Percentiles rank a stretch among this genome's conserved stretches.
These are phyloP conservation scores for Plicaturopsis crispa DNA, from an alignment of 768 basidiomycete species.

Conservation along the genomic window DNA sequence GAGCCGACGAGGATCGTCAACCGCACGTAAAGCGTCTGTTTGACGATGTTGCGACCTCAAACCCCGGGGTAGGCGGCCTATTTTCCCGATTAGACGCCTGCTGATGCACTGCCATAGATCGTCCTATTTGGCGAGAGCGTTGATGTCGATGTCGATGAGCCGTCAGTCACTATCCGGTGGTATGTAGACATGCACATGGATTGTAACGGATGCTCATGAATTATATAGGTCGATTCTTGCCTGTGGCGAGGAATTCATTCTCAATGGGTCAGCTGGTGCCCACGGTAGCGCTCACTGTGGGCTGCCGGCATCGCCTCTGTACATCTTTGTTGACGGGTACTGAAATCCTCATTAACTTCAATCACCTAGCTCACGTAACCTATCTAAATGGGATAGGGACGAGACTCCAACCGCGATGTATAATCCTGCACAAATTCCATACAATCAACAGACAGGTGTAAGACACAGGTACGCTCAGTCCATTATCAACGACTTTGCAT, in stretches of 20 bases:
- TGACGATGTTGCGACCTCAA: slow-evolving; percentile 28
- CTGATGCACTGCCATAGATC: slow-evolving; percentile 26
- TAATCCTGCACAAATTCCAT: slow-evolving; percentile 39
- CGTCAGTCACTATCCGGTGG: slow-evolving; percentile 49
- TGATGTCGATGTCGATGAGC: slow-evolving; percentile 53
- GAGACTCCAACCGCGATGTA: slow-evolving; percentile 30
- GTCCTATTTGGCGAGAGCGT: slow-evolving; percentile 50
- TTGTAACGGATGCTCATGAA: no score
- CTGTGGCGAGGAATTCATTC: slow-evolving; percentile 38
- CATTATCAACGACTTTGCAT: background rate
- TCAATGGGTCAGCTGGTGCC: slow-evolving; percentile 36
- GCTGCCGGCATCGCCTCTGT: slow-evolving; percentile 31
- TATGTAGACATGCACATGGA: no score
- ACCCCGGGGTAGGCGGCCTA: slow-evolving; percentile 35
- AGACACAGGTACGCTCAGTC: slow-evolving; percentile 29
- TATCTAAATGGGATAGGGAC: no score
- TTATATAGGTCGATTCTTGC: no score
- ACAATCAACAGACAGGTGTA: slow-evolving; percentile 28
- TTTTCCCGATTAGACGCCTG: background rate
- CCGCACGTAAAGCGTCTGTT: slow-evolving; percentile 31
- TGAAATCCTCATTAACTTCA: slow-evolving; percentile 8
- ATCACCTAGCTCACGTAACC: no score
- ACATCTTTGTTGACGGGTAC: slow-evolving; percentile 46
- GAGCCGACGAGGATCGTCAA: slow-evolving; percentile 33
- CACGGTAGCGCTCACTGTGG: slow-evolving; percentile 41